Base-by-base conservation (phyloP, 2,329 filamentous ascomycete genomes). In the Colletotrichum echinochloae region DNA sequence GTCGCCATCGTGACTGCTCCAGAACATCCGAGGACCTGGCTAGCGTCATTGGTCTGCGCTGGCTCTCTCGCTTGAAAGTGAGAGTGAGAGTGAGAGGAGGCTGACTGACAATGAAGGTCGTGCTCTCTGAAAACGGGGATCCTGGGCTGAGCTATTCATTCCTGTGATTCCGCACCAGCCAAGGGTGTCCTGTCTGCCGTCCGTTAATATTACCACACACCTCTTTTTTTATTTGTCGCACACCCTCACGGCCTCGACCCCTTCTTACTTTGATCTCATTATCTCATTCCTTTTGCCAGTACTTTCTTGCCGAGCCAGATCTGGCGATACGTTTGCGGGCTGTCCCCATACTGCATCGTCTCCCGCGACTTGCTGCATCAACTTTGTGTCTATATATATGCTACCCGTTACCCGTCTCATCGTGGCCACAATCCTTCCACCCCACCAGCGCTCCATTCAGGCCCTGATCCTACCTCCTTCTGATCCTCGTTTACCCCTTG, bases 321-420 rank as follows among this genome's bases (percentile, higher is more conserved):
- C 65, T 60, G 26, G 65, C 68, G 67, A 70, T 70, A 66, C 54
- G 46, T 63, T 41, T 69, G 41, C 55, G 48, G 56, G 46, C 69
- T 59, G 52, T 54, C 65, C 35, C 65, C 55, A 52, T 70, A 41
- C 20, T 71, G 69, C 60, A 30, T 70, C 54, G 69, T 61, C 65
- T 55, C 54, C 60, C 65, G 56, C 60, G 39, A 60, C 65, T 55
- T 54, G 59, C 46, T 65, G 51, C 69, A 65, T 67, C 64, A 33
- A 61, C 33, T 56, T 56, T 55, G 44, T 60, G 60, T 70, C 65
- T 71, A 70, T 70, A 71, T 71, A 71, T 70, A 71, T 65, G 60
- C 60, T 69, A 61, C 69, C 39, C 30, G 30, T 49, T 59, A 51
- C 56, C 65, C 68, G 49, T 63, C 68, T 60, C 65, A 56, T 44